phyloP scores from a whole-genome alignment of 495 filamentous ascomycete species.

The Delitschia confertaspora region DNA sequence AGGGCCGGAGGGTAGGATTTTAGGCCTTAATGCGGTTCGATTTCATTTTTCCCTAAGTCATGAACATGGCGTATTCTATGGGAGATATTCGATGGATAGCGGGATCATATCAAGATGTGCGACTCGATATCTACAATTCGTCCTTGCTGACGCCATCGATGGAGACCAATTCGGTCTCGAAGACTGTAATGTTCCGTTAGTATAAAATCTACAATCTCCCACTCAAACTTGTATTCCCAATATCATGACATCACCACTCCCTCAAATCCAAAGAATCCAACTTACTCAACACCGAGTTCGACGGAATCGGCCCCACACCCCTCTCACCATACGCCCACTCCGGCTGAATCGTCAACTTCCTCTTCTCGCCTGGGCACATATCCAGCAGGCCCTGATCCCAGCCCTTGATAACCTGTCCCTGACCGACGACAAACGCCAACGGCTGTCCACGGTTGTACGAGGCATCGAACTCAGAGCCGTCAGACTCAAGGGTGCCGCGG shows the following conservation, averaged over 20 bases:
- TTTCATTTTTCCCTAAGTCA: too few relatives aligned
- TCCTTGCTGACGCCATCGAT: conserved; percentile 35
- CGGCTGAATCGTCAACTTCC: conserved; percentile 37
- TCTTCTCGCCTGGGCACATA: conserved; percentile 40
- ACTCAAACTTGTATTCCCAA: not conserved
- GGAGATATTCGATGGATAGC: too few relatives aligned
- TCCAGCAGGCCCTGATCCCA: conserved; percentile 39
- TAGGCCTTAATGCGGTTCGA: too few relatives aligned
- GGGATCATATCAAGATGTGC: too few relatives aligned
- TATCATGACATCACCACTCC: not conserved
- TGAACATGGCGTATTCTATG: too few relatives aligned
- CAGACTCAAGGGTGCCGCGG: conserved; percentile 37
- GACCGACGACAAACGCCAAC: conserved; percentile 36
- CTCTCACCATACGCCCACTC: conserved; percentile 36
- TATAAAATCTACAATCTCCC: not conserved
- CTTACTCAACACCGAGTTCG: conserved; percentile 31
- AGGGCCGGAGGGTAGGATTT: too few relatives aligned
- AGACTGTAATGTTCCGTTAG: too few relatives aligned
- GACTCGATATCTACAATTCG: too few relatives aligned
- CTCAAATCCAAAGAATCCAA: not conserved
- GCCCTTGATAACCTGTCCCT: conserved; percentile 41
- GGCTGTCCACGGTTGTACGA: conserved; percentile 39
- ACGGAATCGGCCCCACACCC: conserved; percentile 37
- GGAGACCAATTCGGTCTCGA: conserved; percentile 37
- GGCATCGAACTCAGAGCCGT: conserved; percentile 39